Base-by-base conservation (phyloP, 75 land plant species). In the Cupressus sempervirens region DNA sequence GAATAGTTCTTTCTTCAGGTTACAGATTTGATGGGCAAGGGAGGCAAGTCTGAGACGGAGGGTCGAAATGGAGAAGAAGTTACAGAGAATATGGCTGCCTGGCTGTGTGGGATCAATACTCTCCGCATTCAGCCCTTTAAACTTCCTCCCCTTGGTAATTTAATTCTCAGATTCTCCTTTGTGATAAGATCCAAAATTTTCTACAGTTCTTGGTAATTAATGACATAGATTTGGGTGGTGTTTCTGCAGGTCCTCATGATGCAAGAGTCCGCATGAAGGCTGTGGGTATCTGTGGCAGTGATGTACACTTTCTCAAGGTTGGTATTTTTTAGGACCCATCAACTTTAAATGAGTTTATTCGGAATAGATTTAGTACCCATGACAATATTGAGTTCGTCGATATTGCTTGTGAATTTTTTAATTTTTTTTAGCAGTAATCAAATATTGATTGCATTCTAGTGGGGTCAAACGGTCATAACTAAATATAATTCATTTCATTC, bases 231-330 rank as follows among this genome's bases (percentile, higher is more conserved):
- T 62, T 62, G 23, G 67, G 67, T n/a, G 0, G n/a, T 26, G 67
- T 62, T 62, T 62, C 81, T 83, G 68, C 76, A 95, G 98, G 99
- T 16, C 88, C 93, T 26, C 87, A 90, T 84, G 96, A 97, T 84
- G 99, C 89, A 53, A 92, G 86, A 58, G 84, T 97, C 32, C 88
- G 91, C 62, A 93, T 97, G 90, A 97, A 97, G 83, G 99, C 99
- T 29, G 99, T 97, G 34, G 99, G 99, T 29, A 96, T 97, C 15
- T 97, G 99, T 80, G 99, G 99, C 41, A 97, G 98, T 72, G 99
- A 97, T 89, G 95, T 97, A 80, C 98, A 96, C 76, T 96, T 91
- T 56, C 89, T 93, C 73, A 95, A 94, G 97, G 98, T 96, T 26
- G 67, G n/a, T 62, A 62, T 6, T 62, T 62, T 23, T 23, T 23